A percentile compares a stretch with the other conserved stretches of the same genome.
Conservation (phyloP, 164 flowering plant species). For the Aristolochia fimbriata region DNA sequence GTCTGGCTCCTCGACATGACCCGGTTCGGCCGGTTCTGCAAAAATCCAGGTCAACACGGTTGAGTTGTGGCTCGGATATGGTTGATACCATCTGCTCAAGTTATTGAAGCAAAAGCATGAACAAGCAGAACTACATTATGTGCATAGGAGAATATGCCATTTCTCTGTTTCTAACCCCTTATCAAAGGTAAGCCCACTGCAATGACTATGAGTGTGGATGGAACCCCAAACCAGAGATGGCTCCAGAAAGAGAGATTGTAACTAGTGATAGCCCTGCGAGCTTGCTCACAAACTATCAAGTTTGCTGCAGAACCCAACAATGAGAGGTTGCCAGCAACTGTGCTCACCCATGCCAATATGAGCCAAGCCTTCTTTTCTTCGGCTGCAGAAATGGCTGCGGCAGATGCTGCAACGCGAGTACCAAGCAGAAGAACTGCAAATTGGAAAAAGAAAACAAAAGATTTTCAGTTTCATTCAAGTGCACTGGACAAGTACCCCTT, state of each 20-base stretch:
- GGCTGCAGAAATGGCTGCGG: constrained; percentile 37
- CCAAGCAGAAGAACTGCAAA: constrained; percentile 61
- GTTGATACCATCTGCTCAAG: too few species aligned
- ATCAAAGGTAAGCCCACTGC: constrained; percentile 61
- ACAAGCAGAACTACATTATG: too few species aligned
- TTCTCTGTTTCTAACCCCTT: constrained; percentile 13
- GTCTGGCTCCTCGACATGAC: too few species aligned
- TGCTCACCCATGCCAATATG: constrained; percentile 79
- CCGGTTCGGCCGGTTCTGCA: too few species aligned
- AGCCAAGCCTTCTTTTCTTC: constrained; percentile 72
- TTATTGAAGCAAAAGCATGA: too few species aligned
- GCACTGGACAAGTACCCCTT: too few species aligned
- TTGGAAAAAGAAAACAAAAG: too few species aligned
- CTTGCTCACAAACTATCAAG: constrained; percentile 81
- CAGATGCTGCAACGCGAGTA: constrained; percentile 62
- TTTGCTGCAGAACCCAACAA: constrained; percentile 90
- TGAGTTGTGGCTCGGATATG: too few species aligned
- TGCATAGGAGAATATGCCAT: too few species aligned
- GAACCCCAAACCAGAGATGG: constrained; percentile 68
- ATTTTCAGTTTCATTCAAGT: too few species aligned
- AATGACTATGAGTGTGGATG: constrained; percentile 62
- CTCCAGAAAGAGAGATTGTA: constrained; percentile 60
- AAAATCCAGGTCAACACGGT: too few species aligned
- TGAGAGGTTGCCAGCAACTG: constrained; percentile 76
- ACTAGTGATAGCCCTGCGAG: constrained; percentile 35